These are phyloP conservation scores for Neophaeococcomyces mojaviensis DNA, from an alignment of 2,329 filamentous ascomycete species.

Conservation along the genomic window DNA sequence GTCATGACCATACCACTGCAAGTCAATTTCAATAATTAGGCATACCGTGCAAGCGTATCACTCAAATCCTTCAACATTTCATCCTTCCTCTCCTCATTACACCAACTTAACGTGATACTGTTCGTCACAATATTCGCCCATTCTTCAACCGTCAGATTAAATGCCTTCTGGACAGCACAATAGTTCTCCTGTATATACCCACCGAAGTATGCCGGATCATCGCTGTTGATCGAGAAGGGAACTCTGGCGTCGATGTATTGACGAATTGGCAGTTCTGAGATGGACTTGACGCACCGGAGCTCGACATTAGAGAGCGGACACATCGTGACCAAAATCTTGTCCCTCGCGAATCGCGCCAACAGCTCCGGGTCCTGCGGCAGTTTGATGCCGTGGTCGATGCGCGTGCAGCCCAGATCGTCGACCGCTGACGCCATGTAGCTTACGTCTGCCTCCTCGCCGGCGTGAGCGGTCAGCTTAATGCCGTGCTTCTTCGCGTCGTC, in stretches of 20 bases:
- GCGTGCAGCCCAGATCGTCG: conserved; percentile 52
- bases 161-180: conserved; percentile 66
- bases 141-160: conserved; percentile 54
- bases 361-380: conserved; percentile 54
- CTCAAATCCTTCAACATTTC: conserved; percentile 39
- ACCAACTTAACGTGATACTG: conserved; percentile 64
- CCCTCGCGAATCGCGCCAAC: conserved; percentile 49
- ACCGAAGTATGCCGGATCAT: conserved; percentile 70
- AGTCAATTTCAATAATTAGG: neutral
- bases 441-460: conserved; percentile 66
- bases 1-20: too few relatives aligned
- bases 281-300: conserved; percentile 47
- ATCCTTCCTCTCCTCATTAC: conserved; percentile 53
- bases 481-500: conserved; percentile 44
- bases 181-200: conserved; percentile 70
- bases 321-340: conserved; percentile 57
- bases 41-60: neutral
- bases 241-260: conserved; percentile 57
- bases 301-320: conserved; percentile 69
- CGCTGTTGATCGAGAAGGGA: conserved; percentile 64
- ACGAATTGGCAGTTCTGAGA: conserved; percentile 54
- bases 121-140: conserved; percentile 59
- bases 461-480: conserved; percentile 61
- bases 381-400: conserved; percentile 69
- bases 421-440: conserved; percentile 59